A percentile compares a stretch with the other conserved stretches of the same genome.
phyloP scores from a whole-genome alignment of 2,329 filamentous ascomycete species.

The Neospermospora avenae region DNA sequence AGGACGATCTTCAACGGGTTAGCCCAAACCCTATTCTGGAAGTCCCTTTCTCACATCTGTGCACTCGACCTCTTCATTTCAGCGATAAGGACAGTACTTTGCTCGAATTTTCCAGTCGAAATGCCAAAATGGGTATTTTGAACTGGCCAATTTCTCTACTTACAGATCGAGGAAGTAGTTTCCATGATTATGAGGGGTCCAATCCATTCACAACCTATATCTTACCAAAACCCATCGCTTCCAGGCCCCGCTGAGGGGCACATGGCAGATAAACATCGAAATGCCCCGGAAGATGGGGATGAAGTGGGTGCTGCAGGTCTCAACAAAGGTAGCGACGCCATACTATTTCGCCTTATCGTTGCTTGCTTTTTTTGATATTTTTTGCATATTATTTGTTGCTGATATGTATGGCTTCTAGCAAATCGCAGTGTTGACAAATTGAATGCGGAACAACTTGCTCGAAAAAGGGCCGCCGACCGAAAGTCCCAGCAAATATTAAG shows the following conservation, averaged over 20 bases:
- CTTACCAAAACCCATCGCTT: neutral
- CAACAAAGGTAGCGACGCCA: neutral
- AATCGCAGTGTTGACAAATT: neutral
- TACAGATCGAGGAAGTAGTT: neutral
- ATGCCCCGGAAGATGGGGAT: neutral
- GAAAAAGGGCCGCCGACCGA: neutral
- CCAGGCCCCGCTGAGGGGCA: neutral
- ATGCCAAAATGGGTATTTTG: neutral
- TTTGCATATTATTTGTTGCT: neutral
- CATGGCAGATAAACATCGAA: neutral
- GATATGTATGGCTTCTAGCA: neutral
- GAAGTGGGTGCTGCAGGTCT: neutral
- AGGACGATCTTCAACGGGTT: neutral
- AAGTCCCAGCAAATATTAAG: neutral
- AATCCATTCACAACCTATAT: neutral
- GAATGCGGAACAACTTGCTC: conserved; percentile 2
- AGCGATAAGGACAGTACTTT: neutral
- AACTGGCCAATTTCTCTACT: neutral
- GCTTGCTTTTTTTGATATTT: no score
- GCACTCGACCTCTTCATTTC: neutral
- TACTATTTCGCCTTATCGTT: neutral
- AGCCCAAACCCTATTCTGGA: neutral
- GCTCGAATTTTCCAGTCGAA: no score
- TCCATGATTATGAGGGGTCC: neutral
- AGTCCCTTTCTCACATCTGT: neutral